phyloP scores from a whole-genome alignment of 805 yeast species.

The Zygoascus biomembranicola region DNA sequence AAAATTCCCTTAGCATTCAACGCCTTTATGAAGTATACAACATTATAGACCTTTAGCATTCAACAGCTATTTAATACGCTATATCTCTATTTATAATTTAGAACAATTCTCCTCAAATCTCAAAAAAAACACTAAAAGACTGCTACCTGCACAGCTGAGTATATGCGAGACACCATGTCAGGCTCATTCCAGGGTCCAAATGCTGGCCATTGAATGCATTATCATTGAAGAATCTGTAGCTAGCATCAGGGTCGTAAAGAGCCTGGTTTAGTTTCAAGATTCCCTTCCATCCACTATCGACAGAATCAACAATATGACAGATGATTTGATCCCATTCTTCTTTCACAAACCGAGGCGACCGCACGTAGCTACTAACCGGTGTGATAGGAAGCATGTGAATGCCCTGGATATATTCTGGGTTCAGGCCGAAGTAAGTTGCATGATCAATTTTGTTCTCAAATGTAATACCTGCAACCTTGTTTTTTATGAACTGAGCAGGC shows the following conservation, averaged over 20 bases:
- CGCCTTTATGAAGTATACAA: not conserved
- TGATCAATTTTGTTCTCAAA: slow-evolving; percentile 69
- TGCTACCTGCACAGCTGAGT: slow-evolving; percentile 32
- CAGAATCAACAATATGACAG: slow-evolving; percentile 37
- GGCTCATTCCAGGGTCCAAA: slow-evolving; percentile 78
- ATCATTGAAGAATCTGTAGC: slow-evolving; percentile 54
- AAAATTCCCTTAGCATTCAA: too few relatives aligned
- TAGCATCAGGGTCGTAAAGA: slow-evolving; percentile 53
- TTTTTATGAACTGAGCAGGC: slow-evolving; percentile 44
- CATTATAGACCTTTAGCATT: not conserved
- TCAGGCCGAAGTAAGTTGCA: slow-evolving; percentile 63
- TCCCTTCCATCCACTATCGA: slow-evolving; percentile 50
- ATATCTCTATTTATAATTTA: too few relatives aligned
- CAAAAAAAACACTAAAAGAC: not conserved
- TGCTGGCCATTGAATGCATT: slow-evolving; percentile 42
- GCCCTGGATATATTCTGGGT: slow-evolving; percentile 63
- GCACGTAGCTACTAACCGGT: slow-evolving; percentile 47
- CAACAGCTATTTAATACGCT: not conserved
- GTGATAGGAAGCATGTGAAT: slow-evolving; percentile 74
- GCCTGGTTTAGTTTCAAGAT: slow-evolving; percentile 66
- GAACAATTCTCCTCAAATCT: too few relatives aligned
- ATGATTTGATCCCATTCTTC: slow-evolving; percentile 55
- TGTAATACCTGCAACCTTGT: slow-evolving; percentile 62
- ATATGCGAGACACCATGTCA: slow-evolving; percentile 78
- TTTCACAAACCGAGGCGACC: slow-evolving; percentile 40